A percentile compares a stretch with the other conserved stretches of the same genome.
Conservation (phyloP, 352 stramenopile species). For the Globisporangium acanthophoron region DNA sequence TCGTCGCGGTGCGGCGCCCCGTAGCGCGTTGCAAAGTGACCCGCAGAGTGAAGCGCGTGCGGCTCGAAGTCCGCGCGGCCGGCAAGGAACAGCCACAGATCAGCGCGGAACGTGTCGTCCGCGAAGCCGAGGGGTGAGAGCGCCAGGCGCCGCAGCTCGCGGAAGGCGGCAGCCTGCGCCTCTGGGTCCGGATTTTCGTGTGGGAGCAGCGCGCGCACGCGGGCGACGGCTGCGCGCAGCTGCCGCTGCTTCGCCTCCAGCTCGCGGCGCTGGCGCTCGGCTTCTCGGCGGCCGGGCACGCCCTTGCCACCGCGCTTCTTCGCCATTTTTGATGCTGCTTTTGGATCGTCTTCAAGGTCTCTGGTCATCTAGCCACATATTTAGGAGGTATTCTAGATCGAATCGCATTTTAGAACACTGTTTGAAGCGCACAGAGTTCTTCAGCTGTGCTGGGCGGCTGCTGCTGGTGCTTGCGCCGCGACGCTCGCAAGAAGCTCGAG, state of each 20-base stretch:
- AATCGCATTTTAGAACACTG: too few species aligned
- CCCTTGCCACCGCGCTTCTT: constrained; percentile 39
- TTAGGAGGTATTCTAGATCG: too few species aligned
- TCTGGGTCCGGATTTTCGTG: constrained; percentile 1
- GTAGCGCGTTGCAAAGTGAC: constrained; percentile 11
- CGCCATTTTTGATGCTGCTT: constrained; percentile 13
- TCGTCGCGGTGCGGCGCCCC: constrained; percentile 45
- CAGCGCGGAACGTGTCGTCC: constrained; percentile 44
- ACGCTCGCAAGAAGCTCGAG: constrained; percentile 6
- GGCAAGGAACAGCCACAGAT: constrained; percentile 64
- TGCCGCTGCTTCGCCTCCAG: constrained; percentile 50
- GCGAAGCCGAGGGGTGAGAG: constrained; percentile 49
- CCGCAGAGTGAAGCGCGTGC: constrained; percentile 9
- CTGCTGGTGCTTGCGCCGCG: constrained; percentile 3
- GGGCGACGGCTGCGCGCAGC: constrained; percentile 27
- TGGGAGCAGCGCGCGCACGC: constrained; percentile 18
- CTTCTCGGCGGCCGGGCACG: constrained; percentile 22
- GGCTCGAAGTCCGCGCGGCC: constrained; percentile 14
- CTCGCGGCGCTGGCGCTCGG: constrained; percentile 33
- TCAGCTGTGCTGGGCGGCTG: constrained; percentile 13
- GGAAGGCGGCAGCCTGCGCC: constrained; percentile 19
- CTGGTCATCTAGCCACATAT: too few species aligned
- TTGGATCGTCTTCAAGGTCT: too few species aligned
- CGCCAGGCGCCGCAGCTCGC: constrained; percentile 55
- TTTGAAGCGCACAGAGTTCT: background rate